Evolutionary conservation across 768 basidiomycete genomes (phyloP), one percentile per base, ranked within the genome.

Genomic region (Tubosaeta sp.): DNA sequence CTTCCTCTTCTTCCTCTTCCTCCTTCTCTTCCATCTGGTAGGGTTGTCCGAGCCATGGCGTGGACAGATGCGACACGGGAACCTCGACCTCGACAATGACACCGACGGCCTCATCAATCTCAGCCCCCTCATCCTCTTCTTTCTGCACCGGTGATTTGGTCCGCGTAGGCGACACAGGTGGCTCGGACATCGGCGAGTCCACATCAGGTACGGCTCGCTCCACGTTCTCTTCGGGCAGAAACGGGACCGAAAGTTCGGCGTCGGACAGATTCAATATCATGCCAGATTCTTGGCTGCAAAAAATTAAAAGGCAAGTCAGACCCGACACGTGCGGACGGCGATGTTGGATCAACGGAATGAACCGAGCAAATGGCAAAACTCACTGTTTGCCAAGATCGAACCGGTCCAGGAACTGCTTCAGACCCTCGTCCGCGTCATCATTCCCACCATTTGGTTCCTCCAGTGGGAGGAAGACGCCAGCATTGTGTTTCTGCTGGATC

Each of bases 351-450:
- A 46, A 33, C 31, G 25, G 19, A 29, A 37, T 25, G 44, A 33
- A 45, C 43, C 41, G 43, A 25, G 50, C 17, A 32, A 41, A 50
- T 37, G 32, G 41, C 45, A 51, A 34, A 44, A 69, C 75, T 62
- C 63, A 85, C 82, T 75, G 65, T 56, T 78, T 76, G 35, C 61
- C 57, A 32, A 88, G 63, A 66, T 85, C 79, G 59, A 80, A 82
- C 64, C 73, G 74, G 42, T 78, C 74, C 52, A 88, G 63, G 61
- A 86, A 88, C 27, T 62, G 66, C 34, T 72, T 70, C 25, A 85
- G 49, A 22, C 58, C 66, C 33, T 68, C 65, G n/a, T 75, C 78
- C 16, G 60, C 63, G 13, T 74, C 77, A 9, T 53, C 56, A 22
- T 45, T 52, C 32, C 37, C 50, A 27, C 19, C 5, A 26, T 73